Evolutionary conservation across 371 early-diverging fungal genomes (phyloP), one percentile per base, ranked within the genome.

Genomic region (Nematocida displodere): DNA sequence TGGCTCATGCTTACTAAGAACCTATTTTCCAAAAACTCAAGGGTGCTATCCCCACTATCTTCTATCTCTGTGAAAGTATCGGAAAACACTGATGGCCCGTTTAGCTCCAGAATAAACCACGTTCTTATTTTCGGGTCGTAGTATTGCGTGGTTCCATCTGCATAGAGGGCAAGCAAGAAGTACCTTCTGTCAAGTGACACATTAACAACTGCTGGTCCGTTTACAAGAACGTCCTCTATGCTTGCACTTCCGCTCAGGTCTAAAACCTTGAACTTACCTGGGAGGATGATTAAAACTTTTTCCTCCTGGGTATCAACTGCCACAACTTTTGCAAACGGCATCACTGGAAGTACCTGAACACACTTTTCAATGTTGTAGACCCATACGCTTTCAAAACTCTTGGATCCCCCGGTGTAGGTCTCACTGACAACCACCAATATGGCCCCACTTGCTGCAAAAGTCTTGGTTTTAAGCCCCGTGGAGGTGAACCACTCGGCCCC

Each of bases 301-400:
- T 49, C 37, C 8, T 75, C 52, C n/a, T 48, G 58, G 11, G 80
- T 58, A 75, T 79, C 80, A 8, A 78, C 56, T 36, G 64, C 59
- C 20, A 59, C 48, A 11, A 81, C 67, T n/a, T 50, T 5, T 37
- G 3, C 13, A n/a, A 66, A 66, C 5, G 66, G 40, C 33, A 81
- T 66, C n/a, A 61, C 78, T 13, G 83, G 83, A 26, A 76, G 33
- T 5, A 79, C 8, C 22, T 81, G 80, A 3, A 58, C 62, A 1
- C 83, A 78, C 24, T 77, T 80, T 26, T 47, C 52, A 15, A 83
- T n/a, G 48, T 58, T 31, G 54, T 81, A 81, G 13, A 83, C 40
- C 62, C 64, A 65, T 5, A 77, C 13, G 15, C 24, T 66, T 7
- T 61, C 63, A 36, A 75, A 52, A 22, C 59, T 58, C 24, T 63